Evolutionary conservation across 2,329 filamentous ascomycete genomes (phyloP), one percentile per base, ranked within the genome.

Genomic region (Aspergillus spinulosporus): DNA sequence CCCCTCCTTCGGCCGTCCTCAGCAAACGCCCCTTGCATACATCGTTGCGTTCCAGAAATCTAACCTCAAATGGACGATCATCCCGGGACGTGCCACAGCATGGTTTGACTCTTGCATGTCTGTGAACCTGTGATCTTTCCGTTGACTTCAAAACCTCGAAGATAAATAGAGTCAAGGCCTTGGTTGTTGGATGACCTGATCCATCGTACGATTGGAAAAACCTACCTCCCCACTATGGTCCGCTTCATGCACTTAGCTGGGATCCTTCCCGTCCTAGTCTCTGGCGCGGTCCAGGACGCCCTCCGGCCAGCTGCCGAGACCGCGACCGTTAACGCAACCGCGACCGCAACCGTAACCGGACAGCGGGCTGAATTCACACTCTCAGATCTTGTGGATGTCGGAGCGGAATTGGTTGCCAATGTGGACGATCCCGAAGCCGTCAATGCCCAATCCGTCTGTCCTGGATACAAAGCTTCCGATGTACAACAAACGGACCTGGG

Each of bases 371-470:
- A 72, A 21, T 82, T 78, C 61, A 84, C 80, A 0, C 70, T 83
- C 2, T 79, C 80, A 3, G 63, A 76, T n/a, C 68, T 68, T 31
- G 76, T 75, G 6, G 77, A 80, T 59, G 61, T 68, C 21, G 82
- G 80, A 50, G 74, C 69, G 12, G 70, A 77, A 21, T 62, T 84
- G 40, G 68, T 88, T 37, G 82, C 87, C 32, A 90, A 88, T 66
- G 80, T 89, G 62, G 64, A 82, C 34, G 87, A 90, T 62, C 83
- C 86, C 0, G 57, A 83, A 52, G 86, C 87, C 7, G 74, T 85
- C 50, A 76, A 89, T 68, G 81, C 84, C 4, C 87, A 89, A 68
- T 69, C 75, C 7, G 77, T 84, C 1, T 94, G 83, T 62, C 83
- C 84, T 2, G 83, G 84, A 0, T 86, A 86, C 67, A 82, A 70